Percentiles rank a stretch among this genome's conserved stretches.
Conservation (phyloP, 2,329 filamentous ascomycete species). For the Nemania diffusa region DNA sequence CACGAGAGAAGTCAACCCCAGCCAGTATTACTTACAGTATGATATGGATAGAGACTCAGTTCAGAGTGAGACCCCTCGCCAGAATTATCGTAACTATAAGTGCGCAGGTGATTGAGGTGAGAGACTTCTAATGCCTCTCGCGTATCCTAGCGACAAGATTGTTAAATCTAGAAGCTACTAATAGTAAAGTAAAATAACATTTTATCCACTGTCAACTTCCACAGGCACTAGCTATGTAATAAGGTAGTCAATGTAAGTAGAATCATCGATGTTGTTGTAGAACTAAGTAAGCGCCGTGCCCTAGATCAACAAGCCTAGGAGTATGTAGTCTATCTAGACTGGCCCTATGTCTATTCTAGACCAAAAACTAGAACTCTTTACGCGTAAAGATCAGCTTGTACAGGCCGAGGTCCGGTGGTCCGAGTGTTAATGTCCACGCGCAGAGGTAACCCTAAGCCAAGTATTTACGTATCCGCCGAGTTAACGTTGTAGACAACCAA, state of each 20-base stretch:
- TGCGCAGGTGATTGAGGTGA: background rate
- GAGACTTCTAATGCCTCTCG: background rate
- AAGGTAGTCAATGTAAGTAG: conserved; percentile 1
- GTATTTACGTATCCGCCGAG: background rate
- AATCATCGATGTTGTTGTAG: background rate
- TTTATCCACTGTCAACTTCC: background rate
- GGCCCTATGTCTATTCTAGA: background rate
- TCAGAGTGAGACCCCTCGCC: background rate
- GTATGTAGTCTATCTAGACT: background rate
- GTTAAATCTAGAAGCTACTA: background rate
- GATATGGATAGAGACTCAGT: background rate
- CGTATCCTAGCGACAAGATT: background rate
- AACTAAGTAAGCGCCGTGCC: conserved; percentile 10
- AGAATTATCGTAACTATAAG: background rate
- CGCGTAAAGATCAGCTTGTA: background rate
- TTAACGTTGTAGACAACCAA: background rate
- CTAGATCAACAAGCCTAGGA: background rate
- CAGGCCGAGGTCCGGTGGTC: background rate
- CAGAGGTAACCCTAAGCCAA: background rate
- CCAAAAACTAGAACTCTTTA: background rate
- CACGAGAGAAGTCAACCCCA: conserved; percentile 9
- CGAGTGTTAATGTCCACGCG: too few relatives aligned
- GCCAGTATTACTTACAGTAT: too few relatives aligned
- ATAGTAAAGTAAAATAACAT: background rate
- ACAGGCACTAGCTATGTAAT: background rate